phyloP scores from a whole-genome alignment of 352 stramenopile genomes.

The Phytophthora ramorum region DNA sequence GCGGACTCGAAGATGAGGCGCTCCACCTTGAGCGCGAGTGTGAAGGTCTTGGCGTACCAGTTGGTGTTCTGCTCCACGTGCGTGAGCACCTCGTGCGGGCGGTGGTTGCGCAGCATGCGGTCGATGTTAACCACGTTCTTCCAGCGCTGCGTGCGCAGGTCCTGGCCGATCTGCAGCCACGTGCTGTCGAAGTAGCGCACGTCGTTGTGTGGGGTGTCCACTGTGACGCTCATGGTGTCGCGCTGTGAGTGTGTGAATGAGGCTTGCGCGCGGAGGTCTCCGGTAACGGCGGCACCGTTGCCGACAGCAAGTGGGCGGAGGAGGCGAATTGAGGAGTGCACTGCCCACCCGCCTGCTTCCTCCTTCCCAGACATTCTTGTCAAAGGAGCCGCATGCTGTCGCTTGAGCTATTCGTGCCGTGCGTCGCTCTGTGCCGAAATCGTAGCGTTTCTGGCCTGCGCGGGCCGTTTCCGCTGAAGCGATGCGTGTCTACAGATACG shows the following conservation, averaged over 20 bases:
- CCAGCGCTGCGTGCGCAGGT: slow-evolving; percentile 50
- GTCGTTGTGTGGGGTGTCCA: slow-evolving; percentile 17
- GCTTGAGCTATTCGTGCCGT: slow-evolving; percentile 19
- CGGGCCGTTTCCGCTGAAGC: not conserved
- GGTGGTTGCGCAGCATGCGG: slow-evolving; percentile 67
- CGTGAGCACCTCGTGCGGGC: slow-evolving; percentile 68
- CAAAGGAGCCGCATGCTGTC: not conserved
- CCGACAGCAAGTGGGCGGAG: not conserved
- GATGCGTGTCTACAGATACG: slow-evolving; percentile 19
- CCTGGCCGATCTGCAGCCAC: slow-evolving; percentile 34
- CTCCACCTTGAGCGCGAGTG: slow-evolving; percentile 74
- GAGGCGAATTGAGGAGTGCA: slow-evolving; percentile 4
- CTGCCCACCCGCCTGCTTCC: not conserved
- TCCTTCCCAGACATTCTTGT: not conserved
- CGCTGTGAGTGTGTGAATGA: not conserved
- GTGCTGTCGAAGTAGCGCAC: slow-evolving; percentile 29
- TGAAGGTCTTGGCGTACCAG: slow-evolving; percentile 73
- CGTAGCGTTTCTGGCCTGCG: slow-evolving; percentile 2
- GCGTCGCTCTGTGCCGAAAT: not conserved
- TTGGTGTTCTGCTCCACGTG: slow-evolving; percentile 72
- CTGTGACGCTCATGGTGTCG: slow-evolving; percentile 15
- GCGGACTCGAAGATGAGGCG: slow-evolving; percentile 67
- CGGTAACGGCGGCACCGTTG: not conserved
- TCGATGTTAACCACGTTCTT: slow-evolving; percentile 64
- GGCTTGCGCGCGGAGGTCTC: not conserved